Conservation (phyloP, 305 asterid species). For the Fraxinus platypoda region DNA sequence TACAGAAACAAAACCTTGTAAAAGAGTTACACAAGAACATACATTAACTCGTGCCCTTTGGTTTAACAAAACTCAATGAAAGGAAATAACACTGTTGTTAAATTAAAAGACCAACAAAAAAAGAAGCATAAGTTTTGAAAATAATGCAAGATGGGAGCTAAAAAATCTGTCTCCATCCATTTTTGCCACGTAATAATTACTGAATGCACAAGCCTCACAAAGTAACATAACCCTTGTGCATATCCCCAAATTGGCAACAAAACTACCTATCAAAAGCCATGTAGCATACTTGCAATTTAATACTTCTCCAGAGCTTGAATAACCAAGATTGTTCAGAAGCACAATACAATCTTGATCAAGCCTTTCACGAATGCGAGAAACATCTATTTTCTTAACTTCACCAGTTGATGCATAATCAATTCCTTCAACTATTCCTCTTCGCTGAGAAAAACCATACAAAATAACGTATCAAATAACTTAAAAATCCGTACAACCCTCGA, state of each 20-base stretch:
- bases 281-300: constrained; percentile 97
- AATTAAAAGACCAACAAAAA: background rate
- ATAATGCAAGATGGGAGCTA: constrained; percentile 16
- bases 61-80: background rate
- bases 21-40: background rate
- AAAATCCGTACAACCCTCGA: background rate
- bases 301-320: constrained; percentile 96
- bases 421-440: constrained; percentile 96
- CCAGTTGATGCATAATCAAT: constrained; percentile 90
- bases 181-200: constrained; percentile 3
- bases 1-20: background rate
- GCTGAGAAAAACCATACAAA: constrained; percentile 42
- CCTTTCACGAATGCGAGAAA: constrained; percentile 74
- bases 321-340: constrained; percentile 82
- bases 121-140: background rate
- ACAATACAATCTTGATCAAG: constrained; percentile 79
- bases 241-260: constrained; percentile 40
- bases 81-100: background rate
- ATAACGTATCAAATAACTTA: background rate
- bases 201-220: constrained; percentile 14
- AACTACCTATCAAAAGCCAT: constrained; percentile 56
- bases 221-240: constrained; percentile 20
- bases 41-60: background rate
- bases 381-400: constrained; percentile 92
- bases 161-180: constrained; percentile 1